Evolutionary conservation across 2,329 filamentous ascomycete species (phyloP).

Genomic region (Cercospora sp.): DNA sequence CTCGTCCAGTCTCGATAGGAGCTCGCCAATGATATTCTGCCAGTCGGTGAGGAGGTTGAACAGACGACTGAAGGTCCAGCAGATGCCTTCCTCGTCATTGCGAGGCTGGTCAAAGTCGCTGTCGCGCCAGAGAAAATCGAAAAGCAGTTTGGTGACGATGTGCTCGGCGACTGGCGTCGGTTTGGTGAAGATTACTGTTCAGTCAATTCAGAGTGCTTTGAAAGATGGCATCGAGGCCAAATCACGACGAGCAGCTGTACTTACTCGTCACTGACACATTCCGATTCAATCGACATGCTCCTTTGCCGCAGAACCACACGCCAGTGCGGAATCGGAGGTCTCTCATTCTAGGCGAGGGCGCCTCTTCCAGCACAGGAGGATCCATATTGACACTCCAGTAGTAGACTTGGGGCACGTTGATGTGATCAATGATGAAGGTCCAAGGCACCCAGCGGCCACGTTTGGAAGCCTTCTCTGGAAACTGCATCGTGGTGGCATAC

Average conservation of each 20-base stretch:
- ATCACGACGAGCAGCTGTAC: not conserved
- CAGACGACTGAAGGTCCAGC: constrained; percentile 40
- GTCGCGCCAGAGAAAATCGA: constrained; percentile 37
- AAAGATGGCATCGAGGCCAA: not conserved
- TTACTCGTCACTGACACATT: constrained; percentile 32
- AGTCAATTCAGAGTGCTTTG: not conserved
- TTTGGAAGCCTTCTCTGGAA: constrained; percentile 39
- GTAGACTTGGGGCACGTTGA: constrained; percentile 43
- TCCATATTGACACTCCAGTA: constrained; percentile 40
- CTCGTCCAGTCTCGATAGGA: constrained; percentile 38
- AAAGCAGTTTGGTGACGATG: constrained; percentile 37
- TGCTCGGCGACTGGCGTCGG: constrained; percentile 36
- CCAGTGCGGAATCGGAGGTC: constrained; percentile 39
- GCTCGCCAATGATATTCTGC: constrained; percentile 42
- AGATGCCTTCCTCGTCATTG: constrained; percentile 40
- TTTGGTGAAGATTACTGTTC: constrained; percentile 38
- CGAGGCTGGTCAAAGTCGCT: constrained; percentile 36
- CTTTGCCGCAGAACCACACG: constrained; percentile 39
- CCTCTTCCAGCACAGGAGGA: constrained; percentile 31
- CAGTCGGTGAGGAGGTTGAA: constrained; percentile 41
- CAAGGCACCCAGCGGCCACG: constrained; percentile 37
- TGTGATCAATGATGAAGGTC: constrained; percentile 42
- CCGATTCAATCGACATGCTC: constrained; percentile 36
- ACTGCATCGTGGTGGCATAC: constrained; percentile 39
- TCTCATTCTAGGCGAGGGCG: constrained; percentile 33